Evolutionary conservation across 2,329 filamentous ascomycete genomes (phyloP).

Genomic region (Penicillium sp.): DNA sequence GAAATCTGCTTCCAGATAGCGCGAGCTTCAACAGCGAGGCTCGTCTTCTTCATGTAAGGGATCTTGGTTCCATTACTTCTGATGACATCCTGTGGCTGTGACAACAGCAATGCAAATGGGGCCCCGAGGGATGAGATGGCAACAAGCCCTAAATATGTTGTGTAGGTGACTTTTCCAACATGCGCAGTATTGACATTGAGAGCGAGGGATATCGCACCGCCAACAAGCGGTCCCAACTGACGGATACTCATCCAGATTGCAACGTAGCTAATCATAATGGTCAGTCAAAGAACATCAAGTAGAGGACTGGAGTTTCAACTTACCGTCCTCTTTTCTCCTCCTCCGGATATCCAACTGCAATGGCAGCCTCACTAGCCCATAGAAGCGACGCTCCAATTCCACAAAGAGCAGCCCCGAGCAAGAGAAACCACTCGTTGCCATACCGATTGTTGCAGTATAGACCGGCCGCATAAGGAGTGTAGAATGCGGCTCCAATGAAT

Average conservation of each 20-base stretch:
- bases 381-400: slow-evolving; percentile 42
- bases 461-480: slow-evolving; percentile 41
- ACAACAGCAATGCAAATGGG: slow-evolving; percentile 47
- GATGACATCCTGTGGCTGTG: slow-evolving; percentile 48
- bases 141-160: slow-evolving; percentile 35
- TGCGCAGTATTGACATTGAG: slow-evolving; percentile 47
- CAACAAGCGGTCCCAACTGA: slow-evolving; percentile 54
- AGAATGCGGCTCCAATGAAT: slow-evolving; percentile 41
- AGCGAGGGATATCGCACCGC: slow-evolving; percentile 51
- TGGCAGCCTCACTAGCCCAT: slow-evolving; percentile 44
- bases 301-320: slow-evolving; percentile 26
- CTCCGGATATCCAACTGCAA: slow-evolving; percentile 47
- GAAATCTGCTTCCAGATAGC: slow-evolving; percentile 43
- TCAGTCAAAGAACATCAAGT: not conserved
- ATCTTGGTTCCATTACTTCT: slow-evolving; percentile 39
- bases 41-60: slow-evolving; percentile 20
- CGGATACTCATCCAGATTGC: slow-evolving; percentile 56
- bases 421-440: slow-evolving; percentile 50
- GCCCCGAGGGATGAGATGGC: slow-evolving; percentile 48
- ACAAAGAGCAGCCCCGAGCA: slow-evolving; percentile 47
- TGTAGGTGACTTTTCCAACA: slow-evolving; percentile 49
- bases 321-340: slow-evolving; percentile 45
- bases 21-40: slow-evolving; percentile 37
- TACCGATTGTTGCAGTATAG: slow-evolving; percentile 46
- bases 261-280: slow-evolving; percentile 29